Base-by-base conservation (phyloP, 352 stramenopile genomes). In the Globisporangium megalacanthum region DNA sequence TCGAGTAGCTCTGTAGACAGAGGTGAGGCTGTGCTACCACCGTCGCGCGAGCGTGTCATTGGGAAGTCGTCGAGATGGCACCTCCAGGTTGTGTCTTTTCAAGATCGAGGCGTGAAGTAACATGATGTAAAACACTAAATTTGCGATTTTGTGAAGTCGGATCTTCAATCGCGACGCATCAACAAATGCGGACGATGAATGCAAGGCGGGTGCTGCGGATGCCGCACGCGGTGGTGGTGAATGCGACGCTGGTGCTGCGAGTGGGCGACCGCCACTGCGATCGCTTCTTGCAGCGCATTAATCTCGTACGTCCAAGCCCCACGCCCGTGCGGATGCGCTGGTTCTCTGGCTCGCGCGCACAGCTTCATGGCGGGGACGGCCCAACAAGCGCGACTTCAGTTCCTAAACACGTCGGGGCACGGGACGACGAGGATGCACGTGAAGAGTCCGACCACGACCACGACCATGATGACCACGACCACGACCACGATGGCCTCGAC, bases 401-500 rank as follows among this genome's bases (percentile, higher is more conserved):
- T 48, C 42, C 42, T 5, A 20, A 29, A 13, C 17, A 29, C 41
- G 35, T 39, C 35, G 35, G 35, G 7, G 35, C 35, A 13, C 35
- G 35, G 35, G 35, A 39, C 35, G 35, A 39, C 35, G 35, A 39
- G 1, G 35, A 39, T 39, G 35, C 35, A 5, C 17, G 61, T 36
- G 63, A 56, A 29, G 60, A 61, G 19, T 64, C 59, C 36, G 49
- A 58, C 60, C 60, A 68, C 56, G 11, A 69, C 50, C 39, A 72
- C 35, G 50, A 73, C 46, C 42, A 63, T 22, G 53, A 69, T 13
- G 42, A 64, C 2, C 45, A 69, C 25, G 45, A 66, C 54, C 39
- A 70, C 13, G 60, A 74, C n/a, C 61, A 72, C 0, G 54, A 75
- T 19, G 65, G 70, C 11, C 55, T 72, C 1, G 64, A 72, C 13